Percentiles rank a stretch among this genome's conserved stretches.
Evolutionary conservation across 106 monocot species (phyloP).

Genomic region (Dendrobium officinale): DNA sequence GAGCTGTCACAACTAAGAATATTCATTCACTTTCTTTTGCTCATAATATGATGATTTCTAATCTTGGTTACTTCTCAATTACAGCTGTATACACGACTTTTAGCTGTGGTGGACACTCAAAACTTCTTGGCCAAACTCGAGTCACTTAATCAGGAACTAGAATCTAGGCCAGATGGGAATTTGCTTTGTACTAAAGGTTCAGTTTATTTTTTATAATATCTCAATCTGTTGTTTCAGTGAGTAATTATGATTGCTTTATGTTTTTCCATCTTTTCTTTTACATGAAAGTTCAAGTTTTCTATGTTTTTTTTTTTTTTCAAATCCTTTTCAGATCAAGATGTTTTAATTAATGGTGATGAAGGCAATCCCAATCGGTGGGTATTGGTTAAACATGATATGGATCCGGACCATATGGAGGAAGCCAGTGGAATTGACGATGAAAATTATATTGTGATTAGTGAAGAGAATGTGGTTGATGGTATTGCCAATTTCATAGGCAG

Average conservation of each 20-base stretch:
- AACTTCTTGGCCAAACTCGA: conserved; percentile 55
- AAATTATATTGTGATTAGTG: conserved; percentile 63
- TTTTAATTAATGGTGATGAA: conserved; percentile 30
- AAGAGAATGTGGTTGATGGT: conserved; percentile 88
- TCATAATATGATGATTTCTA: conserved; percentile 5
- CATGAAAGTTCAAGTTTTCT: background rate
- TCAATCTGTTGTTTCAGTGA: background rate
- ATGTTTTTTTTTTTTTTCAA: background rate
- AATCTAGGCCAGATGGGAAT: conserved; percentile 13
- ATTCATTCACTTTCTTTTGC: background rate
- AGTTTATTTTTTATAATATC: conserved; percentile 8
- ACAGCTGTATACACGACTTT: conserved; percentile 66
- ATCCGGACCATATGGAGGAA: conserved; percentile 53
- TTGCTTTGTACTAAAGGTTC: conserved; percentile 17
- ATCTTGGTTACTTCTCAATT: conserved; percentile 6
- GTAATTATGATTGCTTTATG: background rate
- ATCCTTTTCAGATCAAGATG: conserved; percentile 22
- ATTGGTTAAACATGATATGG: conserved; percentile 52
- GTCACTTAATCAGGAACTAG: conserved; percentile 34
- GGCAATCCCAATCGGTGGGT: conserved; percentile 66
- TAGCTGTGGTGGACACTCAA: conserved; percentile 49
- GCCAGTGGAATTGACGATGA: conserved; percentile 76
- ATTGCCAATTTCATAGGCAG: conserved; percentile 77
- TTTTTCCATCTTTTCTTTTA: background rate
- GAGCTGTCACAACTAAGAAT: background rate